phyloP scores from a whole-genome alignment of 139 green algal genomes.

The Desmodesmus armatus region DNA sequence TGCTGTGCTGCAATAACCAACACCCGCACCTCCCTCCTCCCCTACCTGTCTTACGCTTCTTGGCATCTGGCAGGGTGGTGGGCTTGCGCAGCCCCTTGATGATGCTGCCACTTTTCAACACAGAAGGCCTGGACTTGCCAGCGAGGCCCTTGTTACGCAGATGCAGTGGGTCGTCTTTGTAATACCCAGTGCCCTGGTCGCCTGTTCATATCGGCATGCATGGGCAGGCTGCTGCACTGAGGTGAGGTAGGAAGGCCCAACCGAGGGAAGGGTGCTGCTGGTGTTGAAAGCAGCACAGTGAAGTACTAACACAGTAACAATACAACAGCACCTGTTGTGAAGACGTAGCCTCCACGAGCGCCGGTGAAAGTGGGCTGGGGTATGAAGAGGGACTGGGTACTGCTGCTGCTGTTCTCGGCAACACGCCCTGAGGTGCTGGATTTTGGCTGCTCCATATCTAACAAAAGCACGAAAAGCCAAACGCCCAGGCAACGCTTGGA shows the following conservation, averaged over 20 bases:
- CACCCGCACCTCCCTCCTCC: background rate
- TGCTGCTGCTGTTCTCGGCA: background rate
- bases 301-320: too few species aligned
- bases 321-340: constrained; percentile 30
- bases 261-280: too few species aligned
- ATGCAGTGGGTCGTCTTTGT: constrained; percentile 30
- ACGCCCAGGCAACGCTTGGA: too few species aligned
- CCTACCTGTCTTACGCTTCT: constrained; percentile 59
- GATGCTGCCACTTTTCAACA: constrained; percentile 55
- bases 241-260: background rate
- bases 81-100: constrained; percentile 22
- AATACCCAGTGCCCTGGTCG: constrained; percentile 49
- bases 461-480: too few species aligned
- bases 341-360: constrained; percentile 34
- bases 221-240: too few species aligned
- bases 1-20: background rate
- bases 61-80: constrained; percentile 26
- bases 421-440: too few species aligned
- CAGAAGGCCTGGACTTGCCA: constrained; percentile 22
- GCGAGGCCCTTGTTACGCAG: background rate
- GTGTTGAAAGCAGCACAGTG: too few species aligned
- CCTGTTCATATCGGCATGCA: background rate
- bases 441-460: background rate
- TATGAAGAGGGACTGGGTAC: background rate
- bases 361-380: constrained; percentile 14